Base-by-base conservation (phyloP, 768 basidiomycete genomes). In the Russula lepida region DNA sequence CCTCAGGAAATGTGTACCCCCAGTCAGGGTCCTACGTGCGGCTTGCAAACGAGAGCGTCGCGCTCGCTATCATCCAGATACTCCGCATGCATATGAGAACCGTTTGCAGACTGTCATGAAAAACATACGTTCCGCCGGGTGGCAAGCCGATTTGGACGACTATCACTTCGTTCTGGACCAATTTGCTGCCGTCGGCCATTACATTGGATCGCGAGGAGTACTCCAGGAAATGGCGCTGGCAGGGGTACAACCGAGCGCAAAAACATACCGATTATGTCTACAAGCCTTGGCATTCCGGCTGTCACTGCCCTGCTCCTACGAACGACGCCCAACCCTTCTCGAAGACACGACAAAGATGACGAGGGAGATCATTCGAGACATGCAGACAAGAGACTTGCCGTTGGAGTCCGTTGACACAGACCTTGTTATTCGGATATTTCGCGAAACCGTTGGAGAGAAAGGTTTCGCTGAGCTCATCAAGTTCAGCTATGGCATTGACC, bases 151-250 rank as follows among this genome's bases (percentile, higher is more conserved):
- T 13, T 60, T 86, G 55, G 81, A 83, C 2, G 91, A 92, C 70
- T 92, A 87, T 70, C 79, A 91, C 69, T 85, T 84, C 68, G 74
- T 93, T 61, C 70, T 93, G 54, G 78, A 81, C 63, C 87, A 89
- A 62, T 89, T 89, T 62, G 86, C 89, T 35, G 82, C 84, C 0
- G 82, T 83, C 4, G 91, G 89, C n/a, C 80, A 92, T 67, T 76
- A 82, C 66, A 68, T 75, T 23, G 88, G 86, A 11, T 78, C 79
- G 28, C 75, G 81, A 69, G 70, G 79, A 39, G 81, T 91, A 13
- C 83, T 88, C 68, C 71, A 77, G 47, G 88, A 90, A 67, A 70
- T 92, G 60, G 68, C 69, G 43, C 66, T 65, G 33, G 65, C 70
- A 5, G 81, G 79, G 43, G 62, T 83, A 33, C 64, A 67, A 32